Conservation (phyloP, 345 rosid genomes). For the Viola odorata region DNA sequence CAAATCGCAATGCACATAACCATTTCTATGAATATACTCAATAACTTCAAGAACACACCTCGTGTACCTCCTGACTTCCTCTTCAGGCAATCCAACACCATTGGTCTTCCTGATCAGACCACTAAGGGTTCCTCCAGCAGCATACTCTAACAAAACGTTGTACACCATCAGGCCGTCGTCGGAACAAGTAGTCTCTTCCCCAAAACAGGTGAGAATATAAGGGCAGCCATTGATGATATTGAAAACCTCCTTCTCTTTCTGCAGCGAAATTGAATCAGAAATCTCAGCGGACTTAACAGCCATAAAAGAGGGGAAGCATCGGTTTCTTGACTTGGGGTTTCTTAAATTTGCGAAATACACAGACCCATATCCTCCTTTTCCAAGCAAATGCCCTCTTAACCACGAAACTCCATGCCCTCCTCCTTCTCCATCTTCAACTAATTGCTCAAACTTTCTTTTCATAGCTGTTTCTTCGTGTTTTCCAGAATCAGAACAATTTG, state of each 20-base stretch:
- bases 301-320: constrained; percentile 31
- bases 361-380: constrained; percentile 60
- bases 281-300: constrained; percentile 64
- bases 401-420: constrained; percentile 21
- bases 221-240: constrained; percentile 37
- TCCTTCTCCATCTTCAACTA: background rate
- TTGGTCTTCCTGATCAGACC: constrained; percentile 23
- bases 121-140: constrained; percentile 63
- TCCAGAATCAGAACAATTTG: background rate
- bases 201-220: constrained; percentile 48
- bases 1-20: constrained; percentile 69
- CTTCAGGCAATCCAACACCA: constrained; percentile 45
- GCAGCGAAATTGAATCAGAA: constrained; percentile 29
- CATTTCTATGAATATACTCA: constrained; percentile 47
- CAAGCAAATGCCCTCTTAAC: constrained; percentile 63
- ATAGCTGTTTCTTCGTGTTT: background rate
- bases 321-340: constrained; percentile 9
- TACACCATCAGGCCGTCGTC: constrained; percentile 38
- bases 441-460: constrained; percentile 6
- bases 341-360: constrained; percentile 43
- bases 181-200: constrained; percentile 36
- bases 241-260: constrained; percentile 47
- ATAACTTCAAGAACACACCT: constrained; percentile 53
- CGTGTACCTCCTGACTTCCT: constrained; percentile 42
- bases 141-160: constrained; percentile 65